Evolutionary conservation across 768 basidiomycete genomes (phyloP).

Genomic region (Mycena vulgaris): DNA sequence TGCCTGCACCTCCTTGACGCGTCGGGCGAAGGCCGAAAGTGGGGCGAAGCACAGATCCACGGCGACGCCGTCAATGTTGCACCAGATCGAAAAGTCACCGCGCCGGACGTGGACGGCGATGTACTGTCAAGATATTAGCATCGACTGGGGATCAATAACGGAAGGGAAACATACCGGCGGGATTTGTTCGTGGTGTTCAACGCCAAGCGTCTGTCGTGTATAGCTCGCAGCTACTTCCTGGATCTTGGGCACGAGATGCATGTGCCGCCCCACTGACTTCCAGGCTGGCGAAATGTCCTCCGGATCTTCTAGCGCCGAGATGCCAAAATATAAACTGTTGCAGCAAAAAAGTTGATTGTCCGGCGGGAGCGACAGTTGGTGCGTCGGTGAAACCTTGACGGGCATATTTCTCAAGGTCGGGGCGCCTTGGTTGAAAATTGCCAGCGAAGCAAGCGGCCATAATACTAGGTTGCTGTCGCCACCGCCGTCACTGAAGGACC

Average conservation of each 20-base stretch:
- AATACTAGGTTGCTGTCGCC: too few species aligned
- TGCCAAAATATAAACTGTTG: conserved; percentile 41
- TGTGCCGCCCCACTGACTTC: conserved; percentile 48
- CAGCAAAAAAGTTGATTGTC: conserved; percentile 42
- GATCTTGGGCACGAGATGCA: conserved; percentile 45
- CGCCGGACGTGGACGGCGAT: conserved; percentile 56
- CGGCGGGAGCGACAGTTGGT: conserved; percentile 37
- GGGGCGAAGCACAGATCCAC: conserved; percentile 50
- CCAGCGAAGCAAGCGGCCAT: too few species aligned
- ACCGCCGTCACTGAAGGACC: too few species aligned
- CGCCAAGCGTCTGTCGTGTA: conserved; percentile 42
- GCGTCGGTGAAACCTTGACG: too few species aligned
- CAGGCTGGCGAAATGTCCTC: conserved; percentile 46
- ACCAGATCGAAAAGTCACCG: conserved; percentile 53
- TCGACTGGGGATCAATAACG: not conserved
- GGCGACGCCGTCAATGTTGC: conserved; percentile 38
- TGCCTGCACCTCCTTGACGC: conserved; percentile 50
- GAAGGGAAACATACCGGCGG: conserved; percentile 36
- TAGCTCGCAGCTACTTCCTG: conserved; percentile 42
- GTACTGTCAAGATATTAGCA: conserved; percentile 40
- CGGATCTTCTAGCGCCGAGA: conserved; percentile 26
- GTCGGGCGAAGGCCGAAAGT: conserved; percentile 44
- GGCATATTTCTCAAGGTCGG: too few species aligned
- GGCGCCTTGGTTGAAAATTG: too few species aligned
- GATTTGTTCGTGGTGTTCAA: conserved; percentile 38